Base-by-base conservation (phyloP, 2,329 filamentous ascomycete species). In the Penicillium oxalicum region DNA sequence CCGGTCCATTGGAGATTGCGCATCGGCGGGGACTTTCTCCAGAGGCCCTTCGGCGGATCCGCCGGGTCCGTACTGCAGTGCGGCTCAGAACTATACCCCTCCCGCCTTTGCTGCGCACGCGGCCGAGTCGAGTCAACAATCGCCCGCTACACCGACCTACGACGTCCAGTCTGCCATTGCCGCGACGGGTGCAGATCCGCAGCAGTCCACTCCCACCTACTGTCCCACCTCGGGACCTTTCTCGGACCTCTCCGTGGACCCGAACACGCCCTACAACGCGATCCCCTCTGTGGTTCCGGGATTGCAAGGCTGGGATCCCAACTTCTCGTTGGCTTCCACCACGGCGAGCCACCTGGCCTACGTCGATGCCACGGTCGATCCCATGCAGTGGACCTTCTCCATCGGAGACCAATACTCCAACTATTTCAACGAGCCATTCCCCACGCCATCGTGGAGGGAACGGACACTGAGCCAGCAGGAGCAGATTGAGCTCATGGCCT, bases 401-500 rank as follows among this genome's bases (percentile, higher is more conserved):
- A 71, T 74, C 45, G 71, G 69, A 7, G 71, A 73, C 40, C 72
- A 74, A 45, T 74, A 74, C 50, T 74, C 71, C 13, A 71, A 73
- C 39, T 74, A 74, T 52, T 70, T 72, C 54, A 70, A 72, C 38
- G 71, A 74, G 40, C 68, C 71, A 9, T 72, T 71, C 48, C 71
- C 70, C 28, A 63, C 71, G 51, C 66, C 74, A 61, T 60, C 71
- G 54, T 66, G 78, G 79, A 63, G 79, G 77, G 50, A 82, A 81
- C 60, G 88, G 78, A 76, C 76, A 50, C 73, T 94, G 29, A 91
- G 83, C 50, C 85, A 90, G 54, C 81, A 88, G 61, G 88, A 94
- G 68, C 88, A 93, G 68, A 71, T 84, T 54, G 87, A 95, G 71
- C 74, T 95, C 34, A 89, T 94, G 86, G 82, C 84, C 47, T 83